Evolutionary conservation across 2,329 filamentous ascomycete genomes (phyloP).

Genomic region (Nemania abortiva): DNA sequence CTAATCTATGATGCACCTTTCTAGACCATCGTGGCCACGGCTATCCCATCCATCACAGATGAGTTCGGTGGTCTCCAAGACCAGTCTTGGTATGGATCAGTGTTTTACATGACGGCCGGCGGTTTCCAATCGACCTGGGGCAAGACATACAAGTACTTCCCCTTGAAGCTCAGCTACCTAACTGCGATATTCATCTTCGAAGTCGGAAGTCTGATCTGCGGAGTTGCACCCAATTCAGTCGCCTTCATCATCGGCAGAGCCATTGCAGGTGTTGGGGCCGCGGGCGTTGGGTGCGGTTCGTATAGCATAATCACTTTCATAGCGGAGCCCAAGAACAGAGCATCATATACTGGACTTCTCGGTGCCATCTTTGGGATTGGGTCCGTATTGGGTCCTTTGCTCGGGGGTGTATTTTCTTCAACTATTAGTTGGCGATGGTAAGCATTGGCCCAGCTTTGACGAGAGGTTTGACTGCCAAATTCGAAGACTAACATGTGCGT

Average conservation of each 20-base stretch:
- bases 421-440: slow-evolving; percentile 19
- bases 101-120: slow-evolving; percentile 64
- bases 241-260: slow-evolving; percentile 42
- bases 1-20: not conserved
- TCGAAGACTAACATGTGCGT: not conserved
- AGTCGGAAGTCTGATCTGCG: slow-evolving; percentile 38
- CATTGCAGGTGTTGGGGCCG: slow-evolving; percentile 48
- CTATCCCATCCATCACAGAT: slow-evolving; percentile 67
- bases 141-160: slow-evolving; percentile 61
- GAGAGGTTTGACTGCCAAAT: not conserved
- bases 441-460: too few relatives aligned
- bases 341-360: slow-evolving; percentile 48
- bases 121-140: slow-evolving; percentile 61
- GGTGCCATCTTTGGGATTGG: slow-evolving; percentile 50
- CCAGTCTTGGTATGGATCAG: slow-evolving; percentile 70
- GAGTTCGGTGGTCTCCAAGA: slow-evolving; percentile 64
- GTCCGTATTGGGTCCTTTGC: not conserved
- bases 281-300: slow-evolving; percentile 54
- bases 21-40: slow-evolving; percentile 67
- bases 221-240: slow-evolving; percentile 30
- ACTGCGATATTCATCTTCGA: slow-evolving; percentile 36
- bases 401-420: slow-evolving; percentile 1
- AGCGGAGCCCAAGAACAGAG: slow-evolving; percentile 26
- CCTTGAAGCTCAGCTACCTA: slow-evolving; percentile 40
- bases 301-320: slow-evolving; percentile 48